Percentiles rank a stretch among this genome's conserved stretches.
phyloP scores from a whole-genome alignment of 345 rosid species.

The Gossypium thurberi region DNA sequence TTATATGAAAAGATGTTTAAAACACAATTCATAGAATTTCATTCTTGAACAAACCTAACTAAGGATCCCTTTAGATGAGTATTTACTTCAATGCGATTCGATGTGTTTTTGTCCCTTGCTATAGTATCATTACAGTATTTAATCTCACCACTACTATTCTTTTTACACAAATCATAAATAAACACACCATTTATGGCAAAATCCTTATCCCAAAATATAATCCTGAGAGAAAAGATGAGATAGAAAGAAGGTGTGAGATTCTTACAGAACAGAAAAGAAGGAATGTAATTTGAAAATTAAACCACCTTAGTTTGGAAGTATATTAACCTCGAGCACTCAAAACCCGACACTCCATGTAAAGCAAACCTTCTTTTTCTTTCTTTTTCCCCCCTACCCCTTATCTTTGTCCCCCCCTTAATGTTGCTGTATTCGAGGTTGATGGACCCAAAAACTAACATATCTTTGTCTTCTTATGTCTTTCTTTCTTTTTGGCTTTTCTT shows the following conservation, averaged over 20 bases:
- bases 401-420: background rate
- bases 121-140: no score
- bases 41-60: no score
- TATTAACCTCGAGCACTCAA: background rate
- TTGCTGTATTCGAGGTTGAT: background rate
- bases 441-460: background rate
- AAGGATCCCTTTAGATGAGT: no score
- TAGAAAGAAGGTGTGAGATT: no score
- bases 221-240: no score
- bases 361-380: background rate
- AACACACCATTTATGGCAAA: no score
- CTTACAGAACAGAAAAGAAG: background rate
- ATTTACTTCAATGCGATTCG: rapidly evolving
- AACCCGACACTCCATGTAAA: background rate
- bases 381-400: background rate
- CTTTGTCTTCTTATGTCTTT: background rate
- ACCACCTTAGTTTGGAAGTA: background rate
- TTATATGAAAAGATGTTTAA: no score
- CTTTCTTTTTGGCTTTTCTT: background rate
- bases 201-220: no score
- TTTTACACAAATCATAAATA: no score
- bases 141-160: rapidly evolving
- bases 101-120: no score
- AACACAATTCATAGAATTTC: no score
- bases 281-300: background rate